Conservation (phyloP, 2,329 filamentous ascomycete species). For the Cryoendolithus antarcticus region DNA sequence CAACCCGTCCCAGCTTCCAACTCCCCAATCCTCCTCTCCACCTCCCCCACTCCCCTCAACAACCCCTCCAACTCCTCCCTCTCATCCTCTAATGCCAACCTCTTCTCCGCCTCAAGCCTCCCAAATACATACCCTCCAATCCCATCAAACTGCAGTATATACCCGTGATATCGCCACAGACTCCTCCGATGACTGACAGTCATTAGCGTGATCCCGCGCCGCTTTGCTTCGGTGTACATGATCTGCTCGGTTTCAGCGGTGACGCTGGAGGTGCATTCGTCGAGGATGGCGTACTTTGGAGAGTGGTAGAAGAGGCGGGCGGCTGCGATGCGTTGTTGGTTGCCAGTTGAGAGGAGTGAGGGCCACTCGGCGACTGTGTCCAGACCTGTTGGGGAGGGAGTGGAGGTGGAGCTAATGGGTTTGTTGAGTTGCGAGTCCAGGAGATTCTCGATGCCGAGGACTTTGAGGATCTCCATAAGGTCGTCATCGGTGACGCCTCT, state of each 20-base stretch:
- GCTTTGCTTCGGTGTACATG: slow-evolving; percentile 96
- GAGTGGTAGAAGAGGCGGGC: slow-evolving; percentile 87
- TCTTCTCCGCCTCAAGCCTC: slow-evolving; percentile 71
- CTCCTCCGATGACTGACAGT: slow-evolving; percentile 85
- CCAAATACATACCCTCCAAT: slow-evolving; percentile 88
- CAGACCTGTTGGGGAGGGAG: slow-evolving; percentile 45
- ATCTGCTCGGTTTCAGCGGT: slow-evolving; percentile 86
- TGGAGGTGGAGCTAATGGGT: too few species aligned
- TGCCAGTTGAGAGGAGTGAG: slow-evolving; percentile 78
- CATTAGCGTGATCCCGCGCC: slow-evolving; percentile 85
- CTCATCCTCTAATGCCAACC: slow-evolving; percentile 84
- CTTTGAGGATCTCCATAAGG: slow-evolving; percentile 61
- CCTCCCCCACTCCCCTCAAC: slow-evolving; percentile 73
- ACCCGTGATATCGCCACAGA: slow-evolving; percentile 91
- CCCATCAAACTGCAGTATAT: slow-evolving; percentile 92
- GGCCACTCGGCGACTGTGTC: slow-evolving; percentile 95
- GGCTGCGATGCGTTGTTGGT: slow-evolving; percentile 96
- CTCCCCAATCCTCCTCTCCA: slow-evolving; percentile 75
- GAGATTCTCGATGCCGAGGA: slow-evolving; percentile 72
- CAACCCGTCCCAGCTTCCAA: slow-evolving; percentile 30
- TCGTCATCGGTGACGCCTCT: slow-evolving; percentile 75
- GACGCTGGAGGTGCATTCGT: slow-evolving; percentile 93
- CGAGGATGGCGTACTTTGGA: slow-evolving; percentile 86
- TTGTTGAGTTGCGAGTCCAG: slow-evolving; percentile 50
- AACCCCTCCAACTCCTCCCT: slow-evolving; percentile 85